Base-by-base conservation (phyloP, 2,329 filamentous ascomycete genomes). In the Penicillium palitans region DNA sequence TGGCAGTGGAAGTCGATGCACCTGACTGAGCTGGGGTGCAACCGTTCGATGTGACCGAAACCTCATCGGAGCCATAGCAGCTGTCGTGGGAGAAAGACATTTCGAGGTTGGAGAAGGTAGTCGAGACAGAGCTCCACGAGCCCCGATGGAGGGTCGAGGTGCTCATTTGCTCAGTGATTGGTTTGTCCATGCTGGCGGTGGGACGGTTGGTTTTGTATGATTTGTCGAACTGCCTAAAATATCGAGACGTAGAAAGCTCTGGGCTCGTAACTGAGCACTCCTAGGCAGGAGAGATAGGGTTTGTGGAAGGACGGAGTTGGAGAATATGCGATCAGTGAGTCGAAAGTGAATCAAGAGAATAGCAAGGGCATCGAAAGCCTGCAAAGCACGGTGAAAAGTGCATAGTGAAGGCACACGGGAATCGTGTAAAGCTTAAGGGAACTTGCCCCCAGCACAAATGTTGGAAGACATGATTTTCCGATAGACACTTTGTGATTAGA, bases 11-110 rank as follows among this genome's bases (percentile, higher is more conserved):
- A 29, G 66, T 65, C n/a, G 68, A 61, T 24, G 54, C 60, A 55
- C 60, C 60, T 42, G 69, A 64, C 21, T 67, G 61, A 15, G 66
- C 59, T 27, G 67, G 60, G 2, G 64, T 62, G 15, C 70, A 63
- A 41, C 65, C 64, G 25, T 64, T 68, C n/a, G 73, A 73, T 15
- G 68, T 64, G 58, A 71, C 64, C 21, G 74, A 75, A 25, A 72
- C 57, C 55, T 74, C 73, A 57, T 76, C 74, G 13, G 74, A 76
- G 48, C 68, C 72, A 63, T 75, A 76, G 51, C 72, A 74, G 50
- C 73, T 76, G 66, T 76, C 74, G 37, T 74, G 74, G 31, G 72
- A 74, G 27, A 74, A 61, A 15, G 74, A 75, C 35, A 72, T 66
- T 31, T 76, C 73, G n/a, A 75, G 67, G 25, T 70, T 66, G 25